Conservation (phyloP, 495 filamentous ascomycete species). For the Jackrogersella minutella region DNA sequence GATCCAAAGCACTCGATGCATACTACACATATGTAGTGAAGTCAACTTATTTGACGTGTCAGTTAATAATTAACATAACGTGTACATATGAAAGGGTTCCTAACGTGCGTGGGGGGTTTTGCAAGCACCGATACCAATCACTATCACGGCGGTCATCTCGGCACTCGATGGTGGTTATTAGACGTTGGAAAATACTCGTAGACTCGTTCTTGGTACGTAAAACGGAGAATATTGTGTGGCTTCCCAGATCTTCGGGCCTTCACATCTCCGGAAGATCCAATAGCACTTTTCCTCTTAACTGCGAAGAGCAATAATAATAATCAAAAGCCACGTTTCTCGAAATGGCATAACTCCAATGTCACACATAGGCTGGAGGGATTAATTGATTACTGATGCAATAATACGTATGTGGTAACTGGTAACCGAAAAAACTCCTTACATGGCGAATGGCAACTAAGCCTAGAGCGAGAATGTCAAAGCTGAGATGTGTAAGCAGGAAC, state of each 20-base stretch:
- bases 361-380: conserved; percentile 10
- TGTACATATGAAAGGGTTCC: conserved; percentile 6
- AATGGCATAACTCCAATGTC: conserved; percentile 22
- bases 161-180: conserved; percentile 3
- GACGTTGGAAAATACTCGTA: neutral
- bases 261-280: conserved; percentile 28
- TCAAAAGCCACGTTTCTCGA: conserved; percentile 26
- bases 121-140: conserved; percentile 4
- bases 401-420: neutral
- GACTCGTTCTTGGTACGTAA: neutral
- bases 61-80: neutral
- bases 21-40: too few relatives aligned
- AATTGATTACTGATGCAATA: conserved; percentile 40
- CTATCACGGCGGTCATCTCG: conserved; percentile 1
- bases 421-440: conserved; percentile 1
- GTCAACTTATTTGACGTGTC: neutral
- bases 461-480: neutral
- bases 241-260: conserved; percentile 31
- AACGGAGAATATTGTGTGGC: conserved; percentile 37
- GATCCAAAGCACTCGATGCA: too few relatives aligned
- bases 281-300: conserved; percentile 10
- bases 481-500: conserved; percentile 1
- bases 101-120: neutral
- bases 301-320: conserved; percentile 32
- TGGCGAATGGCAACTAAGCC: neutral